phyloP scores from a whole-genome alignment of 1,284 basidiomycete genomes.

The Tylopilus orsonianus region DNA sequence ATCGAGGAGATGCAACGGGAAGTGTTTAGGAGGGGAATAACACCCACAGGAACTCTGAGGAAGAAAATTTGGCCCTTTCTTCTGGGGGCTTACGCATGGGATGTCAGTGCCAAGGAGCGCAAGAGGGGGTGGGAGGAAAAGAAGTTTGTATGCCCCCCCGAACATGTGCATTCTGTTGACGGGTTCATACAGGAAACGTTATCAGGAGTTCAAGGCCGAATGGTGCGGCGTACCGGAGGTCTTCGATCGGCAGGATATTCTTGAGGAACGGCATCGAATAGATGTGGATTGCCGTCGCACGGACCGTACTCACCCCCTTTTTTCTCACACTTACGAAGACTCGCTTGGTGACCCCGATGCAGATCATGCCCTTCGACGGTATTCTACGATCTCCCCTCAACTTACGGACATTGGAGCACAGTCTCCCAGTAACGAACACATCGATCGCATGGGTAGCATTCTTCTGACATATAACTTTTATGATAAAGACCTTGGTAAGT shows the following conservation, averaged over 20 bases:
- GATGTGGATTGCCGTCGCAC: constrained; percentile 97
- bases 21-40: constrained; percentile 75
- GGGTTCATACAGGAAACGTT: constrained; percentile 52
- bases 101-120: constrained; percentile 55
- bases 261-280: constrained; percentile 88
- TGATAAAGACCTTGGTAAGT: constrained; percentile 82
- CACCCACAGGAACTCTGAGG: constrained; percentile 51
- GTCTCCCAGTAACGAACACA: constrained; percentile 84
- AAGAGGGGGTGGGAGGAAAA: constrained; percentile 61
- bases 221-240: constrained; percentile 84
- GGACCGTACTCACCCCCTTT: constrained; percentile 90
- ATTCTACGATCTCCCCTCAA: constrained; percentile 70
- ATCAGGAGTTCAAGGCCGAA: constrained; percentile 67
- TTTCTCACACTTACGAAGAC: constrained; percentile 50
- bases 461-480: constrained; percentile 93
- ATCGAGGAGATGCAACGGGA: constrained; percentile 71
- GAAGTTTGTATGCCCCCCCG: constrained; percentile 44
- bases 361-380: constrained; percentile 51
- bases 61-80: constrained; percentile 88
- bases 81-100: constrained; percentile 83
- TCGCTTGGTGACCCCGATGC: constrained; percentile 41
- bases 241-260: constrained; percentile 71
- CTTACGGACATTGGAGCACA: constrained; percentile 75
- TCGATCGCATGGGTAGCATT: constrained; percentile 76
- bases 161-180: constrained; percentile 14